A percentile compares a stretch with the other conserved stretches of the same genome.
phyloP scores from a whole-genome alignment of 495 filamentous ascomycete genomes.

The Talaromyces ruber region DNA sequence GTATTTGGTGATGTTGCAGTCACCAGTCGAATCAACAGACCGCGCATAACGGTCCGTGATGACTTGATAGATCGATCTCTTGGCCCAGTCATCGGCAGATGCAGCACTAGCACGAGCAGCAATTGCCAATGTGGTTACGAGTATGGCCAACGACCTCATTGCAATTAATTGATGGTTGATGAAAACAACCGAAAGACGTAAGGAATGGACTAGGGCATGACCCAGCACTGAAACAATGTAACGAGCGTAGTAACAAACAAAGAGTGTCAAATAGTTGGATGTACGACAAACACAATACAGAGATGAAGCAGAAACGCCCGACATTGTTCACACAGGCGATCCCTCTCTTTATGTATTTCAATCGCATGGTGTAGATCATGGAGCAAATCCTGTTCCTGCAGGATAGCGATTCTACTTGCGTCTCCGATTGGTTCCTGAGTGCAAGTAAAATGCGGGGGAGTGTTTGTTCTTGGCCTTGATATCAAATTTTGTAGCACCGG shows the following conservation, averaged over 20 bases:
- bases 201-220: neutral
- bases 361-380: neutral
- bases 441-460: neutral
- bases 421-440: neutral
- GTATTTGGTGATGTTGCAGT: slow-evolving; percentile 43
- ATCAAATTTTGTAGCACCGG: neutral
- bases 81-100: slow-evolving; percentile 31
- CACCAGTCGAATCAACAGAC: slow-evolving; percentile 42
- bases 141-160: neutral
- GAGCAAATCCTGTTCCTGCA: neutral
- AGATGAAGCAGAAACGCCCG: neutral
- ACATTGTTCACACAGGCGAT: neutral
- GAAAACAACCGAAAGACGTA: neutral
- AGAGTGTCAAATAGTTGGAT: neutral
- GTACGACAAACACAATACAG: neutral
- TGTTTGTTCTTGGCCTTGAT: neutral
- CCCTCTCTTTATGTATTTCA: neutral
- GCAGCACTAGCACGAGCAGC: neutral
- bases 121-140: neutral
- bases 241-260: neutral
- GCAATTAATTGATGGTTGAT: too few relatives aligned
- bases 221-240: neutral
- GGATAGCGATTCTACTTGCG: neutral
- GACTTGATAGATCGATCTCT: slow-evolving; percentile 54
- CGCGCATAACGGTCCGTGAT: slow-evolving; percentile 65